phyloP scores from a whole-genome alignment of 768 basidiomycete species.

The Auricularia auricula-judae region DNA sequence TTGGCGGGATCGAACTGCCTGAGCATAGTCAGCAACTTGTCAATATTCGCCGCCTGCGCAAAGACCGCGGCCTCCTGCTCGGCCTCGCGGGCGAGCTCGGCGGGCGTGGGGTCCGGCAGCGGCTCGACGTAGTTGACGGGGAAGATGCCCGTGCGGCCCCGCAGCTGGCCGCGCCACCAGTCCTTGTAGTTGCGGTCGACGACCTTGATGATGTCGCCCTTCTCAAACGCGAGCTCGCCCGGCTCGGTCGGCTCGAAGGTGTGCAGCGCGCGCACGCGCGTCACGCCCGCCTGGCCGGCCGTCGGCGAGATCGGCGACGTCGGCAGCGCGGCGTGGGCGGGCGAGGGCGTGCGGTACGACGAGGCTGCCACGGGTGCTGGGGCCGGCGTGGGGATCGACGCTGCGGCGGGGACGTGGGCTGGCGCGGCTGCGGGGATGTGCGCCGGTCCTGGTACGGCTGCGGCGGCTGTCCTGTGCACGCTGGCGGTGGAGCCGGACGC shows the following conservation, averaged over 20 bases:
- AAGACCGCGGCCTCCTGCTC: slow-evolving; percentile 86
- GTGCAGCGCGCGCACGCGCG: slow-evolving; percentile 81
- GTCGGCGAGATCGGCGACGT: not conserved
- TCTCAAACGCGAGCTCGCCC: slow-evolving; percentile 84
- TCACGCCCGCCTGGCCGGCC: slow-evolving; percentile 27
- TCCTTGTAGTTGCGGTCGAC: slow-evolving; percentile 89
- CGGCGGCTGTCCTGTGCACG: slow-evolving; percentile 2
- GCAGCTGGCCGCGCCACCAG: slow-evolving; percentile 93
- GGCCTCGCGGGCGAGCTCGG: slow-evolving; percentile 69
- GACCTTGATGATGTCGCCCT: slow-evolving; percentile 90
- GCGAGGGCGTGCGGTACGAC: slow-evolving; percentile 1
- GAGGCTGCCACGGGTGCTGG: not conserved
- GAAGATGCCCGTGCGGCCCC: slow-evolving; percentile 87
- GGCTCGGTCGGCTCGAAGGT: slow-evolving; percentile 79
- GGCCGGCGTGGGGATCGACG: slow-evolving; percentile 6
- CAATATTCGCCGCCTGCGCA: slow-evolving; percentile 74
- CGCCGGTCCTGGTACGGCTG: slow-evolving; percentile 5
- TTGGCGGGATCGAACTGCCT: slow-evolving; percentile 60
- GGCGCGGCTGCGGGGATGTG: not conserved
- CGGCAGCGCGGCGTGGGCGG: slow-evolving; percentile 3
- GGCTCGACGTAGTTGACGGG: slow-evolving; percentile 94
- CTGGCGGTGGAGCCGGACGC: slow-evolving; percentile 18
- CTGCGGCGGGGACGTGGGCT: not conserved
- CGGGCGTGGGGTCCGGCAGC: slow-evolving; percentile 71
- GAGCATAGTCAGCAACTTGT: slow-evolving; percentile 66